phyloP scores from a whole-genome alignment of 2,329 filamentous ascomycete genomes.

The Fusarium keratoplasticum region DNA sequence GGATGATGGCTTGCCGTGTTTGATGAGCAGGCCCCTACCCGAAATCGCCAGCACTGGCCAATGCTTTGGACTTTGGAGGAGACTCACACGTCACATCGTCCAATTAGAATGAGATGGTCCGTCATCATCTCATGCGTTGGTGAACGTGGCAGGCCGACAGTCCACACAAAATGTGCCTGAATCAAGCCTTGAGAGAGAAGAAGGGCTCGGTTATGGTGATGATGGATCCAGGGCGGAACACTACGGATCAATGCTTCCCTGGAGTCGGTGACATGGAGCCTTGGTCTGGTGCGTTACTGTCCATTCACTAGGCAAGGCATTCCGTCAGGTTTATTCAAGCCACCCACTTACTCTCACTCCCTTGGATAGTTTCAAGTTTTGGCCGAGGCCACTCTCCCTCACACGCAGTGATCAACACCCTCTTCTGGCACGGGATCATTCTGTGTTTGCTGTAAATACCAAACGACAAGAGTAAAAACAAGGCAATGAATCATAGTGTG shows the following conservation, averaged over 20 bases:
- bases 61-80: background rate
- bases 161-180: constrained; percentile 12
- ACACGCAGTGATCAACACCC: background rate
- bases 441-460: background rate
- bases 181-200: background rate
- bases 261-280: background rate
- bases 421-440: background rate
- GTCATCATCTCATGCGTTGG: constrained; percentile 20
- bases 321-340: background rate
- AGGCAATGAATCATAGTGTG: background rate
- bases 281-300: background rate
- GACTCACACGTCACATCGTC: background rate
- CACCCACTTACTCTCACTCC: background rate
- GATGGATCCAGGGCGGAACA: background rate
- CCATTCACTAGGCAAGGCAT: background rate
- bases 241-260: background rate
- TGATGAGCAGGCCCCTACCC: constrained; percentile 6
- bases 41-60: constrained; percentile 7
- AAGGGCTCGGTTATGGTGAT: background rate
- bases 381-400: background rate
- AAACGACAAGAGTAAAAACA: background rate
- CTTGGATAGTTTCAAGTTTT: background rate
- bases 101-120: constrained; percentile 3
- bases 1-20: constrained; percentile 8
- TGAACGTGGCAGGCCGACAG: constrained; percentile 20